Conservation (phyloP, 176 grass and related monocot genomes). For the Aegilops sharonensis region DNA sequence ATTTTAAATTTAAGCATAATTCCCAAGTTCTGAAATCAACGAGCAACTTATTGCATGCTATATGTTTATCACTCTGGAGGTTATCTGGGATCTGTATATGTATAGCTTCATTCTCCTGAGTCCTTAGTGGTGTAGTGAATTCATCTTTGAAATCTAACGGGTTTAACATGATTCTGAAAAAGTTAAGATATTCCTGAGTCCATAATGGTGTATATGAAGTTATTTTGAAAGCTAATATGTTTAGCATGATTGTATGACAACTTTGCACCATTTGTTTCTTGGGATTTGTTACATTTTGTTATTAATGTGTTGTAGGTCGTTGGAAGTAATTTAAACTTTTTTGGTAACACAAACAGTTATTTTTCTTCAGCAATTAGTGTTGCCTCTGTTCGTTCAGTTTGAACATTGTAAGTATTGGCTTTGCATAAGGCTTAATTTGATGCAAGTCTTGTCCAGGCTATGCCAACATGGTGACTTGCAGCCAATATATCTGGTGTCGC, state of each 20-base stretch:
- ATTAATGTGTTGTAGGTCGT: background rate
- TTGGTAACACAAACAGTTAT: background rate
- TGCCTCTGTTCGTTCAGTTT: background rate
- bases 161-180: slow-evolving; percentile 17
- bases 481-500: slow-evolving; percentile 5
- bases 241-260: slow-evolving; percentile 22
- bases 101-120: background rate
- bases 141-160: background rate
- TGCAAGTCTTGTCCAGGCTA: too few relatives aligned
- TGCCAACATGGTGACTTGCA: background rate
- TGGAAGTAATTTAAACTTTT: background rate
- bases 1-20: background rate
- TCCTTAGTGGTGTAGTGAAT: background rate
- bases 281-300: background rate
- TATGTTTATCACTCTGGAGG: background rate
- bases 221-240: slow-evolving; percentile 18
- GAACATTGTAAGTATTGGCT: background rate
- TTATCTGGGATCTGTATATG: background rate
- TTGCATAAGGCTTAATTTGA: background rate
- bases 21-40: background rate
- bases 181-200: background rate
- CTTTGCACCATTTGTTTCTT: background rate
- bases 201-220: background rate
- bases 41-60: background rate
- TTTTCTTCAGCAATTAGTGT: slow-evolving; percentile 7